A percentile compares a stretch with the other conserved stretches of the same genome.
Conservation (phyloP, 805 yeast species). For the Yarrowia sp. region DNA sequence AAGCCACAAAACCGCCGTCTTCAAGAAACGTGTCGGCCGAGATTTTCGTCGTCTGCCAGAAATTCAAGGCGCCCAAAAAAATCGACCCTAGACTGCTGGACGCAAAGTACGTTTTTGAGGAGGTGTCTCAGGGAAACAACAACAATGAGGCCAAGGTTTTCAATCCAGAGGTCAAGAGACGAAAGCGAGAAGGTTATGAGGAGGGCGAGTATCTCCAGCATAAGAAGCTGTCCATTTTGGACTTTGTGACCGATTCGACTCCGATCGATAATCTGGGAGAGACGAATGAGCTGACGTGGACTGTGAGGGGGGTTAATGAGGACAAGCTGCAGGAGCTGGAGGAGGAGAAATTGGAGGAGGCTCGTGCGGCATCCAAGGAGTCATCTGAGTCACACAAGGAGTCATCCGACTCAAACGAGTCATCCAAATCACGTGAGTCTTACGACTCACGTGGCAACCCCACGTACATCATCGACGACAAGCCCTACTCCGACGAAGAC, state of each 20-base stretch:
- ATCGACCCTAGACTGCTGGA: constrained; percentile 92
- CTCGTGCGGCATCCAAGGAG: too few species aligned
- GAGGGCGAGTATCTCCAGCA: constrained; percentile 83
- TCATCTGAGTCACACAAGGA: too few species aligned
- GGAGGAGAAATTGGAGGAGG: background rate
- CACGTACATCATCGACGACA: constrained; percentile 58
- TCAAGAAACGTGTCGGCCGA: constrained; percentile 99
- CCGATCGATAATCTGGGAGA: constrained; percentile 85
- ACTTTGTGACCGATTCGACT: constrained; percentile 80
- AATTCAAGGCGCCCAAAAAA: constrained; percentile 95
- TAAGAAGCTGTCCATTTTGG: constrained; percentile 76
- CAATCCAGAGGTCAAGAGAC: constrained; percentile 89
- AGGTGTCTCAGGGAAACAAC: constrained; percentile 61
- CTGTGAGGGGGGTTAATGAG: background rate
- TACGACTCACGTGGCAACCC: background rate
- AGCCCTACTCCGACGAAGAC: constrained; percentile 55
- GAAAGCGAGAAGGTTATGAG: constrained; percentile 96
- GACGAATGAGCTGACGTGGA: constrained; percentile 62
- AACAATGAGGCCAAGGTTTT: constrained; percentile 91
- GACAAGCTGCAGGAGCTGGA: constrained; percentile 3
- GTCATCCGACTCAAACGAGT: too few species aligned
- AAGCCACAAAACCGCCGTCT: constrained; percentile 98
- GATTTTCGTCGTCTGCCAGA: constrained; percentile 95
- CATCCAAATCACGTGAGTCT: too few species aligned
- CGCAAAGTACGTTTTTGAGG: constrained; percentile 93